Conservation (phyloP, 345 rosid species). For the Melaleuca quinquenervia region DNA sequence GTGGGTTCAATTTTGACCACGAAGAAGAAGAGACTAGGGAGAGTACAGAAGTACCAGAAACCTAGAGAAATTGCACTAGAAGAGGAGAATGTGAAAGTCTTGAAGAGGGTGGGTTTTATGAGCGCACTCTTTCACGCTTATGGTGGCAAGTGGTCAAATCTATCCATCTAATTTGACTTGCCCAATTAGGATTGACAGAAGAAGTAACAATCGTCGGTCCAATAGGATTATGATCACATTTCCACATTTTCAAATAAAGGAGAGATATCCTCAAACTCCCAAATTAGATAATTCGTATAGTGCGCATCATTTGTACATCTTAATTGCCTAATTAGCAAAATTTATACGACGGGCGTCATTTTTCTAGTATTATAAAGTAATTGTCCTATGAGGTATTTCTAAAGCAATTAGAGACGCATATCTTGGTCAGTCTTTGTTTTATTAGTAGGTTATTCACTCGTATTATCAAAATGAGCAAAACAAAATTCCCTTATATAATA, state of each 20-base stretch:
- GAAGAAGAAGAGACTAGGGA: neutral
- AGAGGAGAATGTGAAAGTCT: neutral
- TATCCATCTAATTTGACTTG: neutral
- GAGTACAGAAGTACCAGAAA: neutral
- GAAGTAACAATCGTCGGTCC: neutral
- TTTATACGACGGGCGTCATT: neutral
- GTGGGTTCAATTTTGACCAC: neutral
- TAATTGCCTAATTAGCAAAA: neutral
- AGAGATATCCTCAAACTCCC: neutral
- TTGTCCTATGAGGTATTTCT: neutral
- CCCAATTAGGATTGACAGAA: neutral
- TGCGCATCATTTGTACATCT: neutral
- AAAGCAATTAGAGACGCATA: neutral
- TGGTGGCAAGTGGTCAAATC: neutral
- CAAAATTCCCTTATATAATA: neutral
- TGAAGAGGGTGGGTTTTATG: neutral
- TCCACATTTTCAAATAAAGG: neutral
- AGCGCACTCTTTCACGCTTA: neutral
- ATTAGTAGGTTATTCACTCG: neutral
- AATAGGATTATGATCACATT: neutral
- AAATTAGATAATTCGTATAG: neutral
- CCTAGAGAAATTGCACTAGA: neutral
- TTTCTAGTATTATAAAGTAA: neutral
- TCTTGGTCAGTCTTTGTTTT: neutral
- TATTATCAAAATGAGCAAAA: neutral